Conservation (phyloP, 2,329 filamentous ascomycete genomes). For the Aureobasidium vineae region DNA sequence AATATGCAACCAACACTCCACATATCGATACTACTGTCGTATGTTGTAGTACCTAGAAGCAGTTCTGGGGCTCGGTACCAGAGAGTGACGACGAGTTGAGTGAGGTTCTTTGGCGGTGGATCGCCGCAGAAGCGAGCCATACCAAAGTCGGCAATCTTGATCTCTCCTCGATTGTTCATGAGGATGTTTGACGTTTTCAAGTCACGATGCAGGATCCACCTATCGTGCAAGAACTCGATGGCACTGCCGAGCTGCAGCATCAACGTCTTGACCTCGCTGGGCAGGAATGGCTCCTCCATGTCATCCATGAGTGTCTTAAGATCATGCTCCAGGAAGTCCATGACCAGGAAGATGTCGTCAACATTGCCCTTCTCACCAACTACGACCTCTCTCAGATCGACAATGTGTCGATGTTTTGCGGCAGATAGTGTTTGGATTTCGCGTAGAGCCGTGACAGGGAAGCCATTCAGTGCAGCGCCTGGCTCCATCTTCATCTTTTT, state of each 20-base stretch:
- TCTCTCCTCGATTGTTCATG: constrained; percentile 88
- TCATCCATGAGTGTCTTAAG: constrained; percentile 89
- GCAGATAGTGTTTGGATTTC: constrained; percentile 91
- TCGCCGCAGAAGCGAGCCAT: constrained; percentile 90
- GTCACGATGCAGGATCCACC: constrained; percentile 87
- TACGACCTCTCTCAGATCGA: constrained; percentile 78
- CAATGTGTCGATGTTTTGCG: constrained; percentile 78
- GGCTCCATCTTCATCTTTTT: constrained; percentile 95
- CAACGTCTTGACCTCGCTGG: constrained; percentile 88
- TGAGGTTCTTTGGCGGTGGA: constrained; percentile 71
- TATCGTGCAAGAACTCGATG: constrained; percentile 78
- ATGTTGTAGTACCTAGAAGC: constrained; percentile 73
- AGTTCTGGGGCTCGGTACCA: constrained; percentile 96
- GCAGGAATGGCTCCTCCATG: constrained; percentile 90
- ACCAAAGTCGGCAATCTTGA: constrained; percentile 97
- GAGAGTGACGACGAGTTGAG: constrained; percentile 89
- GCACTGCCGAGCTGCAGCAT: constrained; percentile 78
- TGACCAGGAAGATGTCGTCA: constrained; percentile 80
- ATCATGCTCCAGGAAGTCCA: constrained; percentile 97
- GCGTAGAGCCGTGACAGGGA: constrained; percentile 87
- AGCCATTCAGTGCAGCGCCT: constrained; percentile 49
- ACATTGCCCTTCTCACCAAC: constrained; percentile 32
- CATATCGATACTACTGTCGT: constrained; percentile 79
- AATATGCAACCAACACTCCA: constrained; percentile 98
- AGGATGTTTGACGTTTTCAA: constrained; percentile 92